Evolutionary conservation across 2,329 filamentous ascomycete genomes (phyloP).

Genomic region (Cadophora malorum): DNA sequence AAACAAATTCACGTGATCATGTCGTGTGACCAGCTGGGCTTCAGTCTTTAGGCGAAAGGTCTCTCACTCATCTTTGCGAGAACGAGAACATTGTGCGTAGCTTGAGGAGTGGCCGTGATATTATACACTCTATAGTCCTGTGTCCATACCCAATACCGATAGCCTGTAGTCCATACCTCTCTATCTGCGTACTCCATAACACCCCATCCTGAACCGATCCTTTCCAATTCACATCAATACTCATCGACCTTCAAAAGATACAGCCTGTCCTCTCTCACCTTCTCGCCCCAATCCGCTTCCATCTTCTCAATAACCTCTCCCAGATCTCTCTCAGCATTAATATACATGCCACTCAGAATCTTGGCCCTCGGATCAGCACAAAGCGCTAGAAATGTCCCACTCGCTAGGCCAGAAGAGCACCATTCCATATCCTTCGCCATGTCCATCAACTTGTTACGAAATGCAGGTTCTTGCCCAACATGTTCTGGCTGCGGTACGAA

Average conservation of each 20-base stretch:
- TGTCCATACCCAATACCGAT: not conserved
- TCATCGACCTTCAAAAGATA: conserved; percentile 38
- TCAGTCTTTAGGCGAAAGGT: not conserved
- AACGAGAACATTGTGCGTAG: not conserved
- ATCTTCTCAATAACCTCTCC: conserved; percentile 38
- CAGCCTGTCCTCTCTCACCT: conserved; percentile 30
- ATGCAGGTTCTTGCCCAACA: conserved; percentile 27
- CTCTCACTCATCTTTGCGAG: not conserved
- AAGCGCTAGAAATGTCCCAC: conserved; percentile 35
- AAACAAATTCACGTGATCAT: not conserved
- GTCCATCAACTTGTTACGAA: conserved; percentile 15
- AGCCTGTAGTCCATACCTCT: not conserved
- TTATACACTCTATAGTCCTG: conserved; percentile 7
- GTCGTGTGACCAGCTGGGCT: not conserved
- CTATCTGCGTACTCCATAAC: not conserved
- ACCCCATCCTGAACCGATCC: not conserved
- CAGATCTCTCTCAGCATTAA: conserved; percentile 41
- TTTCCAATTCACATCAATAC: conserved; percentile 25
- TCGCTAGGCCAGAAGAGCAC: conserved; percentile 32
- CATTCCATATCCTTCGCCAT: conserved; percentile 27
- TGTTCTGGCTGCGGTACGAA: conserved; percentile 22
- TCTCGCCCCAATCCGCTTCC: conserved; percentile 29
- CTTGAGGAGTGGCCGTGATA: not conserved
- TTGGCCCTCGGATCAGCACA: conserved; percentile 32
- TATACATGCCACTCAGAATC: conserved; percentile 34